Conservation (phyloP, 257 asterid genomes). For the Linaria vulgaris region DNA sequence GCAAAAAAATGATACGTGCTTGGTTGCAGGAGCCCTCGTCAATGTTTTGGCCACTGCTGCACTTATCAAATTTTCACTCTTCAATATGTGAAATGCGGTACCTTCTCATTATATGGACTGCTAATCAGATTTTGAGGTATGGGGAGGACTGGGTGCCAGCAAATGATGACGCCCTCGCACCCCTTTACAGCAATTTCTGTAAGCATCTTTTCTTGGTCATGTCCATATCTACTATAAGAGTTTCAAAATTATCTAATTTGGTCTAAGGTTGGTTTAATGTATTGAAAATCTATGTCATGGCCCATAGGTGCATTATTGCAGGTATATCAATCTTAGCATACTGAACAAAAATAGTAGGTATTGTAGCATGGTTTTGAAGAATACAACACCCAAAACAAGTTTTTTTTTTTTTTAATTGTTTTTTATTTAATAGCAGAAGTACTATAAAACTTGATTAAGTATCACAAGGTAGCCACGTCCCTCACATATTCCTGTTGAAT, state of each 20-base stretch:
- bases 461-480: too few relatives aligned
- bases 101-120: slow-evolving; percentile 97
- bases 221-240: neutral
- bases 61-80: slow-evolving; percentile 93
- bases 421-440: too few relatives aligned
- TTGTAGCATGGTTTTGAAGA: too few relatives aligned
- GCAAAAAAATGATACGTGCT: slow-evolving; percentile 21
- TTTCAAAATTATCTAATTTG: too few relatives aligned
- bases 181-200: slow-evolving; percentile 95
- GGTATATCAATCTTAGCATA: too few relatives aligned
- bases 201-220: slow-evolving; percentile 38
- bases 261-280: too few relatives aligned
- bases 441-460: too few relatives aligned
- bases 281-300: too few relatives aligned
- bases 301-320: neutral
- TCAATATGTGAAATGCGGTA: slow-evolving; percentile 97
- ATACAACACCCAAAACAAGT: too few relatives aligned
- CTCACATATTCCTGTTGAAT: too few relatives aligned
- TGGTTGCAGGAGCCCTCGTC: slow-evolving; percentile 75
- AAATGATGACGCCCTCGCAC: slow-evolving; percentile 86
- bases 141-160: slow-evolving; percentile 94
- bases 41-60: slow-evolving; percentile 98
- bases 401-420: too few relatives aligned
- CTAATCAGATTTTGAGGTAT: slow-evolving; percentile 64
- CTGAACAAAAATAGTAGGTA: too few relatives aligned